Percentiles rank a stretch among this genome's conserved stretches.
These are phyloP conservation scores for Colletotrichum lindemuthianum DNA, from an alignment of 2,329 filamentous ascomycete species.

Conservation along the genomic window DNA sequence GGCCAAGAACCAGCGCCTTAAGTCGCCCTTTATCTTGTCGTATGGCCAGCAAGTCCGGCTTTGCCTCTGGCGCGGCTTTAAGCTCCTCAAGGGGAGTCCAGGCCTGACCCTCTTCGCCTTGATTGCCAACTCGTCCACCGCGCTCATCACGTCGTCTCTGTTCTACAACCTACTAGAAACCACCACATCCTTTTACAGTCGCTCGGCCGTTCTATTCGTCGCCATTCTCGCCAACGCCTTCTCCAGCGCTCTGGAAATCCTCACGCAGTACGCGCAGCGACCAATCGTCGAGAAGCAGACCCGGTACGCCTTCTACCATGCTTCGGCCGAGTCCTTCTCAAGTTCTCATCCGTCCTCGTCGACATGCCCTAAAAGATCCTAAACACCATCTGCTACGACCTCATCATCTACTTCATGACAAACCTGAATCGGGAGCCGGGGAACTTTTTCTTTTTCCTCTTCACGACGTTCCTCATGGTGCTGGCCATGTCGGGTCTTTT, in stretches of 20 bases:
- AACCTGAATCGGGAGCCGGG: constrained; percentile 65
- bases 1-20: constrained; percentile 54
- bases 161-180: constrained; percentile 57
- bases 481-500: constrained; percentile 53
- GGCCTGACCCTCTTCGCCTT: constrained; percentile 50
- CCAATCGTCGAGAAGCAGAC: constrained; percentile 43
- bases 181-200: constrained; percentile 56
- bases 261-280: constrained; percentile 40
- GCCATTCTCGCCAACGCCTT: constrained; percentile 64
- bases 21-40: constrained; percentile 60
- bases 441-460: constrained; percentile 63
- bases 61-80: constrained; percentile 53
- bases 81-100: constrained; percentile 52
- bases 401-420: constrained; percentile 73
- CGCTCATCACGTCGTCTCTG: constrained; percentile 62
- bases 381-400: constrained; percentile 68
- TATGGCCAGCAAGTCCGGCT: constrained; percentile 57
- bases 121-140: constrained; percentile 56
- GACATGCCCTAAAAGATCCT: constrained; percentile 44
- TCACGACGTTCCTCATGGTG: constrained; percentile 58
- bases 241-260: constrained; percentile 45
- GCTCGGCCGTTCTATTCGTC: constrained; percentile 62
- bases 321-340: constrained; percentile 37
- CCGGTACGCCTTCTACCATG: constrained; percentile 47
- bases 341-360: constrained; percentile 30